phyloP scores from a whole-genome alignment of 2,329 filamentous ascomycete genomes.

The Acrocalymma vagum region DNA sequence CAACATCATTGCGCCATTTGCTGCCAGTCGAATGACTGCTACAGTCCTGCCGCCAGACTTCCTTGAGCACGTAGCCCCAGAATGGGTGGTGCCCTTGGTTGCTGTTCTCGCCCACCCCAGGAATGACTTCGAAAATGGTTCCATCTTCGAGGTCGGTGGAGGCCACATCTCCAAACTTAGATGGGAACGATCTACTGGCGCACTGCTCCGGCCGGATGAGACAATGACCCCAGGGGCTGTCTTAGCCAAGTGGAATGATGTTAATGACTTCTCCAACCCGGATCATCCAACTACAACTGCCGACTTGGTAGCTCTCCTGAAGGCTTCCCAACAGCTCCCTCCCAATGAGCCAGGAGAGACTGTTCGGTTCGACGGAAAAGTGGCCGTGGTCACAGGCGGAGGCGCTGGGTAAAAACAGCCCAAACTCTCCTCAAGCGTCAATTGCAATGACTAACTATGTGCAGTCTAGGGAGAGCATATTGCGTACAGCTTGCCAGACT shows the following conservation, averaged over 20 bases:
- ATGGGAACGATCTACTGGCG: constrained; percentile 93
- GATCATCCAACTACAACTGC: constrained; percentile 85
- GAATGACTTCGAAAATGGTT: constrained; percentile 85
- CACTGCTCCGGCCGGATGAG: constrained; percentile 87
- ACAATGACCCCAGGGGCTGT: constrained; percentile 88
- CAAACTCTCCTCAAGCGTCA: too few relatives aligned
- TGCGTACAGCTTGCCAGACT: constrained; percentile 85
- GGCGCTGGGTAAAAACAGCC: too few relatives aligned
- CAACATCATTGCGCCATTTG: constrained; percentile 96
- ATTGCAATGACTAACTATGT: too few relatives aligned
- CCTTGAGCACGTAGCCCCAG: constrained; percentile 83
- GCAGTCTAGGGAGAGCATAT: constrained; percentile 91
- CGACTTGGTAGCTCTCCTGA: constrained; percentile 82
- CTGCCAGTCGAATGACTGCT: constrained; percentile 93
- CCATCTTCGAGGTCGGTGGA: constrained; percentile 93
- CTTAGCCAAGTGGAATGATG: constrained; percentile 86
- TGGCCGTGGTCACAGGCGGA: constrained; percentile 46
- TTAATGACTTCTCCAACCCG: constrained; percentile 84
- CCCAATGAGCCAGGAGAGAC: constrained; percentile 42
- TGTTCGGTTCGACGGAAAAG: constrained; percentile 47
- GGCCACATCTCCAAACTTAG: constrained; percentile 92
- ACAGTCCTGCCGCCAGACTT: constrained; percentile 98
- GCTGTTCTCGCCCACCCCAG: constrained; percentile 87
- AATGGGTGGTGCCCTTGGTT: constrained; percentile 94
- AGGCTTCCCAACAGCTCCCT: constrained; percentile 38